Percentiles rank a stretch among this genome's conserved stretches.
phyloP scores from a whole-genome alignment of 257 asterid species.

The Solanum chiquidenum region DNA sequence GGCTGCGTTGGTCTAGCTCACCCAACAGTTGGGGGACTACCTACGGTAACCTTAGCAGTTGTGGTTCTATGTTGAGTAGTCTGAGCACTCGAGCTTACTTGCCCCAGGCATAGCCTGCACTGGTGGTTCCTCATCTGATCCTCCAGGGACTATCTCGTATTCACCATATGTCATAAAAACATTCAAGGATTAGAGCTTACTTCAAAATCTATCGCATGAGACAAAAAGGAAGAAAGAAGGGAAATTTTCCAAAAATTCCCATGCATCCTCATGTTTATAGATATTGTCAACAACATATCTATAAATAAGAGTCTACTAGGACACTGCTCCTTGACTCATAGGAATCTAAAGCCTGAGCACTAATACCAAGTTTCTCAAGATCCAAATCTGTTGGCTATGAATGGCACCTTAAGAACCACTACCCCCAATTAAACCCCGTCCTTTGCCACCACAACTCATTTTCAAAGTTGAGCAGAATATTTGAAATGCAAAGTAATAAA shows the following conservation, averaged over 20 bases:
- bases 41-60: neutral
- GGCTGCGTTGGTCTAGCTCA: neutral
- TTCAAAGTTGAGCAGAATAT: neutral
- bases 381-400: neutral
- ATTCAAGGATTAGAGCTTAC: neutral
- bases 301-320: neutral
- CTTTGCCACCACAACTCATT: neutral
- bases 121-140: neutral
- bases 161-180: neutral
- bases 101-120: neutral
- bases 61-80: neutral
- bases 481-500: neutral
- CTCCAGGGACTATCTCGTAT: neutral
- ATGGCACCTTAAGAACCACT: neutral
- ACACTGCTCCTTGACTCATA: neutral
- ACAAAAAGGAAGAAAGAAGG: neutral
- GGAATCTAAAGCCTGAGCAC: neutral
- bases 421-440: neutral
- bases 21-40: neutral
- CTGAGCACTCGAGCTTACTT: neutral
- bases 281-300: neutral
- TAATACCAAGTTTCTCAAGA: neutral
- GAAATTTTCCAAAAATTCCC: neutral
- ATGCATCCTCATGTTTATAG: neutral
- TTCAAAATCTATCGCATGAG: neutral